Evolutionary conservation across 768 basidiomycete genomes (phyloP).

Genomic region (Phlebiopsis flavidoalba): DNA sequence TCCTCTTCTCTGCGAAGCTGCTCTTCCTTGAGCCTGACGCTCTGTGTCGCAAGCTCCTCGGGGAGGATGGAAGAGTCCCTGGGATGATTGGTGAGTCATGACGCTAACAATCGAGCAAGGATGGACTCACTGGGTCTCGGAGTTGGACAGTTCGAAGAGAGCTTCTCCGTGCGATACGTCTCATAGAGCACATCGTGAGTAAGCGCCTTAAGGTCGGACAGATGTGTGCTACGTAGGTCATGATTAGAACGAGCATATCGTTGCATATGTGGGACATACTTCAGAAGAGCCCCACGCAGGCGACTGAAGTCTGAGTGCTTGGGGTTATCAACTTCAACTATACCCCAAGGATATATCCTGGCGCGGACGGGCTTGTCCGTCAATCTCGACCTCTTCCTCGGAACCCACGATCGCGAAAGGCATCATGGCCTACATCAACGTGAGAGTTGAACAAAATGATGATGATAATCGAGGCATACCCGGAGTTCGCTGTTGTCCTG

Average conservation of each 20-base stretch:
- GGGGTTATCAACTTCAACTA: slow-evolving; percentile 99
- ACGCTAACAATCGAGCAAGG: slow-evolving; percentile 3
- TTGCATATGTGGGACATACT: slow-evolving; percentile 40
- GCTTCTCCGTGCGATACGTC: slow-evolving; percentile 96
- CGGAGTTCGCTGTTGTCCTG: slow-evolving; percentile 95
- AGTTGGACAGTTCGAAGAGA: slow-evolving; percentile 85
- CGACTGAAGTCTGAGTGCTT: slow-evolving; percentile 98
- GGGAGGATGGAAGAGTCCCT: slow-evolving; percentile 90
- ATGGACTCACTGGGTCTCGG: slow-evolving; percentile 59
- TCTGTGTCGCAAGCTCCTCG: slow-evolving; percentile 95
- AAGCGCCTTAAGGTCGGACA: slow-evolving; percentile 90
- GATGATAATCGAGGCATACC: slow-evolving; percentile 36
- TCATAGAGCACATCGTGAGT: slow-evolving; percentile 94
- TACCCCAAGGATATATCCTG: slow-evolving; percentile 96
- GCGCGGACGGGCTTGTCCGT: slow-evolving; percentile 89
- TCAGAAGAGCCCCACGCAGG: slow-evolving; percentile 85
- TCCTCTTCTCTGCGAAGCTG: slow-evolving; percentile 96
- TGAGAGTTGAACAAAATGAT: neutral
- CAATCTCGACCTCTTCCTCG: slow-evolving; percentile 93
- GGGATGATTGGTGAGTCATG: neutral
- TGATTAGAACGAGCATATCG: neutral
- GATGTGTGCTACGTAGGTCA: slow-evolving; percentile 65
- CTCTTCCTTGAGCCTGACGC: slow-evolving; percentile 97
- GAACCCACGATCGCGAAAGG: slow-evolving; percentile 98
- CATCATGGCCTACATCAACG: slow-evolving; percentile 63